Evolutionary conservation across 2,329 filamentous ascomycete species (phyloP).

Genomic region (Celoporthe dispersa): DNA sequence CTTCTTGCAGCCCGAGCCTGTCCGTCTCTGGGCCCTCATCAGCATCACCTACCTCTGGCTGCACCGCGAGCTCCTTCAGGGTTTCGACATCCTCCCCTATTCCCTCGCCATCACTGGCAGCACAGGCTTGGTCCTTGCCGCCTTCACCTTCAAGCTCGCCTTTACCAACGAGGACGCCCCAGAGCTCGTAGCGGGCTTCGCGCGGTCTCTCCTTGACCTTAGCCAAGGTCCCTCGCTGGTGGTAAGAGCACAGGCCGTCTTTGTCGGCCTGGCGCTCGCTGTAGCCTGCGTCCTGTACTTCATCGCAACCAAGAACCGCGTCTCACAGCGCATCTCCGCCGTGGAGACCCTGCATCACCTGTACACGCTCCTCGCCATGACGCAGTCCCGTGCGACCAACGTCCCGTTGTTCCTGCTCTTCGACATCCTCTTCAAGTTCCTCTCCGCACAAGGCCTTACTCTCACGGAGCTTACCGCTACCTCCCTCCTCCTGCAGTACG

Average conservation of each 20-base stretch:
- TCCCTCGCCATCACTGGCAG: constrained; percentile 47
- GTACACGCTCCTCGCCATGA: constrained; percentile 78
- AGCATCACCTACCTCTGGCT: constrained; percentile 69
- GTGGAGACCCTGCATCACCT: constrained; percentile 67
- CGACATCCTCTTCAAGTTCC: constrained; percentile 58
- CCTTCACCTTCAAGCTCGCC: constrained; percentile 84
- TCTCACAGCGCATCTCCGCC: constrained; percentile 37
- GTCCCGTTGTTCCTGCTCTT: constrained; percentile 84
- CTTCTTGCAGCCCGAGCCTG: constrained; percentile 67
- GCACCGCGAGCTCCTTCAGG: constrained; percentile 49
- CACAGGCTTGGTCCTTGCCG: constrained; percentile 52
- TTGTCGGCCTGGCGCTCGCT: constrained; percentile 50
- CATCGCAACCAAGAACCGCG: constrained; percentile 37
- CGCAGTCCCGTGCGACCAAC: constrained; percentile 84
- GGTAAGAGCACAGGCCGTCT: constrained; percentile 53
- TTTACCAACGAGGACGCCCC: constrained; percentile 89
- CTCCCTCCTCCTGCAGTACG: constrained; percentile 76
- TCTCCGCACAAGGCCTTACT: constrained; percentile 53
- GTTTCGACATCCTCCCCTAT: constrained; percentile 47
- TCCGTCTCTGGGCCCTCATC: constrained; percentile 76
- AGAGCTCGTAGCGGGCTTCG: constrained; percentile 67
- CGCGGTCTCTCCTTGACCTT: constrained; percentile 44
- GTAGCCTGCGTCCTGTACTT: constrained; percentile 46
- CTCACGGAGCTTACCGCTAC: constrained; percentile 68
- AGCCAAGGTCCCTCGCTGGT: constrained; percentile 52